A percentile compares a stretch with the other conserved stretches of the same genome.
These are phyloP conservation scores for Gillenia trifoliata DNA, from an alignment of 306 rosid species.

Conservation along the genomic window DNA sequence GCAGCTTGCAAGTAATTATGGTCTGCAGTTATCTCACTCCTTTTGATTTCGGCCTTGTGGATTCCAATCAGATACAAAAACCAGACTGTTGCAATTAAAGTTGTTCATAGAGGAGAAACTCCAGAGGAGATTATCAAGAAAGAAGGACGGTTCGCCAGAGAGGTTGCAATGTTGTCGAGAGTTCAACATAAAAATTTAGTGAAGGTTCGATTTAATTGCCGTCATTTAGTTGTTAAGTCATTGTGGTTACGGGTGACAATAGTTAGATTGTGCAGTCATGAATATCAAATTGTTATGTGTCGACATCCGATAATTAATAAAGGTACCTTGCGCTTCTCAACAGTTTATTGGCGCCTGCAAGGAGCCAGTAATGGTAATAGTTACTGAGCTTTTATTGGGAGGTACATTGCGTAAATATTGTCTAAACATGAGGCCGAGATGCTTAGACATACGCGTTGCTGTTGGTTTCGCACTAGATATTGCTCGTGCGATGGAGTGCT, in stretches of 20 bases:
- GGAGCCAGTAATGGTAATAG: slow-evolving; percentile 92
- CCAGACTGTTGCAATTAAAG: slow-evolving; percentile 83
- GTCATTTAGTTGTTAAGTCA: neutral
- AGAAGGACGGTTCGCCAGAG: slow-evolving; percentile 82
- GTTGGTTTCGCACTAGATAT: slow-evolving; percentile 83
- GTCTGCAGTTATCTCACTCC: slow-evolving; percentile 16
- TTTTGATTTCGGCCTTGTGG: slow-evolving; percentile 16
- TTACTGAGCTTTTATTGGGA: slow-evolving; percentile 81
- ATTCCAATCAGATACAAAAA: slow-evolving; percentile 59
- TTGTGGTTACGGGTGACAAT: slow-evolving; percentile 14
- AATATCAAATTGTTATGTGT: slow-evolving; percentile 17
- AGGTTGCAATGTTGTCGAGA: slow-evolving; percentile 84
- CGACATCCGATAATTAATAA: slow-evolving; percentile 21
- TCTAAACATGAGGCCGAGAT: slow-evolving; percentile 70
- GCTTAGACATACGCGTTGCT: slow-evolving; percentile 76
- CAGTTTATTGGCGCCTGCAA: slow-evolving; percentile 96
- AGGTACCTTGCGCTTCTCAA: slow-evolving; percentile 26
- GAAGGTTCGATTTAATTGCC: slow-evolving; percentile 53
- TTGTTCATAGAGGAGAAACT: slow-evolving; percentile 76
- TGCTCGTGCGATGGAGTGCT: slow-evolving; percentile 95
- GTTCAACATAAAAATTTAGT: slow-evolving; percentile 92
- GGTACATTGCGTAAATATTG: slow-evolving; percentile 86
- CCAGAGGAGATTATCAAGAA: slow-evolving; percentile 66
- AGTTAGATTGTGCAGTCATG: neutral
- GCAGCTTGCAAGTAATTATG: neutral